Conservation (phyloP, 768 basidiomycete species). For the Amanita brunnescens region DNA sequence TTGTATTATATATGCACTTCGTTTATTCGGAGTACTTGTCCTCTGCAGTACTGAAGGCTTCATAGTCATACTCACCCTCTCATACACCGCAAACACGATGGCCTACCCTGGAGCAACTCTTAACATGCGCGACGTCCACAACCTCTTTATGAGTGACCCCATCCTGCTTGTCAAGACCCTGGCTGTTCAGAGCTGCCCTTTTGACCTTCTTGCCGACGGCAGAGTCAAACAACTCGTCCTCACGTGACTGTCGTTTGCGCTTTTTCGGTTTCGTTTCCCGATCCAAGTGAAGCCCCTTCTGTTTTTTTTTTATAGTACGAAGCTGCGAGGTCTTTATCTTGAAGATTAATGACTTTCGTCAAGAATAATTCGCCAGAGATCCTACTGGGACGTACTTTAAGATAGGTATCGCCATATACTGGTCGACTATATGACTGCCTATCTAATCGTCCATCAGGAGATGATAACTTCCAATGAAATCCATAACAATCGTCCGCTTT, state of each 20-base stretch:
- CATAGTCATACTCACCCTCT: constrained; percentile 69
- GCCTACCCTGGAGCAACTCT: constrained; percentile 96
- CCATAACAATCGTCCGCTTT: constrained; percentile 63
- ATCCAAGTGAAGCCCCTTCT: no score
- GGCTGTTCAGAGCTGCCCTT: no score
- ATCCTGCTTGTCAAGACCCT: no score
- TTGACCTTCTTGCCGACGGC: no score
- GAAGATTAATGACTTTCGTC: constrained; percentile 59
- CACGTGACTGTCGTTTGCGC: constrained; percentile 37
- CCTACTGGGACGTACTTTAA: no score
- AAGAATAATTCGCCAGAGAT: no score
- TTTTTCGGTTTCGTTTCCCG: constrained; percentile 26
- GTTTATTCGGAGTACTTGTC: constrained; percentile 67
- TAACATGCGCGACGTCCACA: constrained; percentile 91
- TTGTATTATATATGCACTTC: no score
- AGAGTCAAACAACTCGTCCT: no score
- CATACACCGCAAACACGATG: constrained; percentile 96
- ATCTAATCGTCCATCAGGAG: constrained; percentile 80
- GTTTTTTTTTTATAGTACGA: constrained; percentile 48
- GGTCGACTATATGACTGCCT: constrained; percentile 83
- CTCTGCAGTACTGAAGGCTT: constrained; percentile 45
- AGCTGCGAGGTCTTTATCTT: constrained; percentile 62
- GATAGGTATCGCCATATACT: constrained; percentile 87
- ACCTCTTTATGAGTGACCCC: no score
- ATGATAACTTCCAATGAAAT: constrained; percentile 74